Conservation (phyloP, 2,329 filamentous ascomycete genomes). For the Cadophora malorum region DNA sequence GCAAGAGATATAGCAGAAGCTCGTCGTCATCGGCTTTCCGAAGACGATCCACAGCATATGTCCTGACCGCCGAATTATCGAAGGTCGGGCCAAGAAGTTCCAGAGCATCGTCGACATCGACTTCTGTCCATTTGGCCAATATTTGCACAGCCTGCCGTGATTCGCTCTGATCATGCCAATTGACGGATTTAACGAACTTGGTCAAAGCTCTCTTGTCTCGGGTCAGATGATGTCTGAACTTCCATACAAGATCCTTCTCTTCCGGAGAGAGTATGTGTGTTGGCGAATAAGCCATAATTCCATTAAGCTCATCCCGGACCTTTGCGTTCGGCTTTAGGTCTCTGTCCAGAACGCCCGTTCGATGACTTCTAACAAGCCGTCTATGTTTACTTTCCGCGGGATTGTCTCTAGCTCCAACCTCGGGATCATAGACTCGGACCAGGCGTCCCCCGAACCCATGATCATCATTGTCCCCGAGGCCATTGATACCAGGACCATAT, state of each 20-base stretch:
- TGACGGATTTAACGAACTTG: slow-evolving; percentile 97
- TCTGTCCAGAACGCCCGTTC: slow-evolving; percentile 92
- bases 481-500: slow-evolving; percentile 87
- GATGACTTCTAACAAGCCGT: slow-evolving; percentile 83
- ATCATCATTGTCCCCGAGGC: slow-evolving; percentile 58
- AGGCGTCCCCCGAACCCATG: slow-evolving; percentile 63
- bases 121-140: slow-evolving; percentile 91
- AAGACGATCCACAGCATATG: slow-evolving; percentile 90
- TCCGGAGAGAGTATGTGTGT: slow-evolving; percentile 87
- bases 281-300: slow-evolving; percentile 89
- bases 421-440: slow-evolving; percentile 90
- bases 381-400: slow-evolving; percentile 95
- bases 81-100: slow-evolving; percentile 93
- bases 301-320: slow-evolving; percentile 90
- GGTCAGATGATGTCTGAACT: slow-evolving; percentile 93
- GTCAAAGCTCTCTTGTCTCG: slow-evolving; percentile 91
- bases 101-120: slow-evolving; percentile 94
- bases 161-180: slow-evolving; percentile 88
- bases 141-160: slow-evolving; percentile 89
- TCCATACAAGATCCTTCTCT: slow-evolving; percentile 97
- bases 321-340: slow-evolving; percentile 97
- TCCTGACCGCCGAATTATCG: slow-evolving; percentile 84
- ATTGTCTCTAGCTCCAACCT: slow-evolving; percentile 87
- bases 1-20: slow-evolving; percentile 86
- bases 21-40: slow-evolving; percentile 94